Evolutionary conservation across 495 filamentous ascomycete species (phyloP).

Genomic region (Massariosphaeria phaeospora): DNA sequence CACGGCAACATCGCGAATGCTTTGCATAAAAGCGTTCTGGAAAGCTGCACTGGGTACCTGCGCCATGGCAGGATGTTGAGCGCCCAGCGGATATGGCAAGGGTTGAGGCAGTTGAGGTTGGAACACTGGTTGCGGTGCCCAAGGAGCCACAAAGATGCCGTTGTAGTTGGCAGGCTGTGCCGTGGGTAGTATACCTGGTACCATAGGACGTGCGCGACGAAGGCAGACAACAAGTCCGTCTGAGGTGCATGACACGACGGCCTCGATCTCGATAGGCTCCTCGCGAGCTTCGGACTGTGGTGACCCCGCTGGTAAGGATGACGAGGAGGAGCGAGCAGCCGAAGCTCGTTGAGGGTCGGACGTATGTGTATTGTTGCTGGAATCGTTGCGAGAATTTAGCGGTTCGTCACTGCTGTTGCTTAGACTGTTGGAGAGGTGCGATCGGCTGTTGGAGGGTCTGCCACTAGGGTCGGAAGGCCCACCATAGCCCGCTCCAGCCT

Average conservation of each 20-base stretch:
- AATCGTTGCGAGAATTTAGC: constrained; percentile 22
- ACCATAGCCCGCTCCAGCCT: constrained; percentile 11
- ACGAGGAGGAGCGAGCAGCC: constrained; percentile 38
- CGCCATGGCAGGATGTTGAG: constrained; percentile 25
- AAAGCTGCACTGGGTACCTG: constrained; percentile 15
- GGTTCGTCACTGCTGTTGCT: neutral
- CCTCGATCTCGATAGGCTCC: constrained; percentile 65
- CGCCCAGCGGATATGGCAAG: constrained; percentile 28
- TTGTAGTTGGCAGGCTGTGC: constrained; percentile 51
- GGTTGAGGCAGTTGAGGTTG: constrained; percentile 33
- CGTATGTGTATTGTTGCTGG: constrained; percentile 32
- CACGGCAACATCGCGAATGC: constrained; percentile 77
- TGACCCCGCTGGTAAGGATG: constrained; percentile 35
- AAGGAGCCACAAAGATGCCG: constrained; percentile 73
- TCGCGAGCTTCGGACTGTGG: constrained; percentile 16
- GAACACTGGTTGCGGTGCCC: constrained; percentile 60
- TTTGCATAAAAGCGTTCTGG: constrained; percentile 63
- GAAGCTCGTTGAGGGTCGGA: constrained; percentile 33
- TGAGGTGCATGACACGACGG: constrained; percentile 84
- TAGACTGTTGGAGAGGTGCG: neutral
- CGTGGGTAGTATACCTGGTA: constrained; percentile 48
- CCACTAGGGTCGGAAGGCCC: neutral
- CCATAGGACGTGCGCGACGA: constrained; percentile 65
- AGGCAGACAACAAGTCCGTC: constrained; percentile 83
- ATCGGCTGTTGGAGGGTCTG: constrained; percentile 3